Evolutionary conservation across 495 filamentous ascomycete genomes (phyloP).

Genomic region (Penicillium samsonianum): DNA sequence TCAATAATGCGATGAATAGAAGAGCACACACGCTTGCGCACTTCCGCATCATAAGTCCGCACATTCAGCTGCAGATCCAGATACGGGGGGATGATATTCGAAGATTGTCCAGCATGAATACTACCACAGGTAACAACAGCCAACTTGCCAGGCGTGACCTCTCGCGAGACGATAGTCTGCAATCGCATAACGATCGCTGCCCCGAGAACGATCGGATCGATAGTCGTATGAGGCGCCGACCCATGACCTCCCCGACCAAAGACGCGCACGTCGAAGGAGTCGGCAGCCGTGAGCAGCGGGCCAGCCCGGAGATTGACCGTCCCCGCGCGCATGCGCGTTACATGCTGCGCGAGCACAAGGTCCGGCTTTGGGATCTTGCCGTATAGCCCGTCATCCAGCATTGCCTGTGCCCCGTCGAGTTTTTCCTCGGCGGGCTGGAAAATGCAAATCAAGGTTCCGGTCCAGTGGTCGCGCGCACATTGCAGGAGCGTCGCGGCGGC

Average conservation of each 20-base stretch:
- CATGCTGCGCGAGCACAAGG: constrained; percentile 59
- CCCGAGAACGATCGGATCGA: constrained; percentile 61
- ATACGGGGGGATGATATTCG: constrained; percentile 57
- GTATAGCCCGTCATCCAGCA: constrained; percentile 65
- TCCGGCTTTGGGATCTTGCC: constrained; percentile 51
- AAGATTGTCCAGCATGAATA: constrained; percentile 51
- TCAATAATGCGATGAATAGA: constrained; percentile 54
- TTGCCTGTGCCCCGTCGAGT: constrained; percentile 55
- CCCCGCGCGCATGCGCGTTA: constrained; percentile 49
- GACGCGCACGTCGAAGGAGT: constrained; percentile 45
- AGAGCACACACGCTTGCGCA: constrained; percentile 44
- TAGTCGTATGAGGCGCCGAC: constrained; percentile 48
- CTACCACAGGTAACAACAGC: constrained; percentile 57
- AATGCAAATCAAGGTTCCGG: constrained; percentile 55
- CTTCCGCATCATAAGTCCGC: constrained; percentile 40
- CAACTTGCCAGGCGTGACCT: constrained; percentile 50
- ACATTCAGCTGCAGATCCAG: constrained; percentile 52
- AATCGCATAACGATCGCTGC: constrained; percentile 53
- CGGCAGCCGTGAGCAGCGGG: constrained; percentile 38
- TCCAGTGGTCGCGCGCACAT: constrained; percentile 47
- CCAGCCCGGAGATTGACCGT: constrained; percentile 35
- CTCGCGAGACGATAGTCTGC: constrained; percentile 57
- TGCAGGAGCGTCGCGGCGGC: constrained; percentile 50
- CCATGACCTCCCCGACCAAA: constrained; percentile 57
- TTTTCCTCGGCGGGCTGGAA: constrained; percentile 66